phyloP scores from a whole-genome alignment of 768 basidiomycete genomes.

The Agrocybe praecox region DNA sequence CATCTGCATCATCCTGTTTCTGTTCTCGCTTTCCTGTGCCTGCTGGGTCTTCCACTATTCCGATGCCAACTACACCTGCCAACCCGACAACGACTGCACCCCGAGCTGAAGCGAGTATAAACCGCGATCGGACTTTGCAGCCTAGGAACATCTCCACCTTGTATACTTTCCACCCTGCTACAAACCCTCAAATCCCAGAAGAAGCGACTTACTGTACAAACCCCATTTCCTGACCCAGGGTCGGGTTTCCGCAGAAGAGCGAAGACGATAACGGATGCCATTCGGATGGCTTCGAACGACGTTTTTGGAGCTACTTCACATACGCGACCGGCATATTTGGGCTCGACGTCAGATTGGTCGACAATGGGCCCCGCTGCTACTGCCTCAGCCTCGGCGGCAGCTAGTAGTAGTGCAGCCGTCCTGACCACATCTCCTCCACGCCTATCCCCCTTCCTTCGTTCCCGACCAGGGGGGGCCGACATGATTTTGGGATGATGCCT shows the following conservation, averaged over 20 bases:
- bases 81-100: constrained; percentile 6
- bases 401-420: constrained; percentile 1
- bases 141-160: not conserved
- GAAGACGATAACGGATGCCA: constrained; percentile 18
- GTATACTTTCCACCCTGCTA: not conserved
- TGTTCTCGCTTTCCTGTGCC: too few species aligned
- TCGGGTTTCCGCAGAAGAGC: constrained; percentile 16
- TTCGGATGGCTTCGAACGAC: not conserved
- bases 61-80: not conserved
- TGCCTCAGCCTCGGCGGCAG: too few species aligned
- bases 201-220: constrained; percentile 19
- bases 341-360: not conserved
- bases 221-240: not conserved
- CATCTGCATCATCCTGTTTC: too few species aligned
- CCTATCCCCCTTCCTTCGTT: too few species aligned
- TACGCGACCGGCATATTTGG: too few species aligned
- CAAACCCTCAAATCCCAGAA: constrained; percentile 16
- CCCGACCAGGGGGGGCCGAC: constrained; percentile 1
- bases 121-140: constrained; percentile 24
- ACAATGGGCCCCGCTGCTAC: not conserved
- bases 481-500: constrained; percentile 7
- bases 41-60: not conserved
- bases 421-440: not conserved
- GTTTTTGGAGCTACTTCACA: too few species aligned
- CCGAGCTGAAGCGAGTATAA: constrained; percentile 19